Percentiles rank a stretch among this genome's conserved stretches.
These are phyloP conservation scores for Aquanectria penicillioides DNA, from an alignment of 2,329 filamentous ascomycete species.

Conservation along the genomic window DNA sequence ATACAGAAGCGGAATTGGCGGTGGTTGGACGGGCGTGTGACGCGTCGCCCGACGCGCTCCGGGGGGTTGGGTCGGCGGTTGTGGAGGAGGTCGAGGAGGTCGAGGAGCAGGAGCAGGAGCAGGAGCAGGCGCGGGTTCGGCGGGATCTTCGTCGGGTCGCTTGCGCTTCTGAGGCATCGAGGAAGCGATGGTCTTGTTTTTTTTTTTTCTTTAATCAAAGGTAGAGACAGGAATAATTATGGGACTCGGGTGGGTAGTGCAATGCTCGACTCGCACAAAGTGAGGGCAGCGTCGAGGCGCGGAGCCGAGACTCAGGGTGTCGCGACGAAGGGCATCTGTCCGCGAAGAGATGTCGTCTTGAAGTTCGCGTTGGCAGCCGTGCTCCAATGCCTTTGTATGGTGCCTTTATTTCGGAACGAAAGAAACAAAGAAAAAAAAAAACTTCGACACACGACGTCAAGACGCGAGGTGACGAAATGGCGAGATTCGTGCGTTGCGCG, in stretches of 20 bases:
- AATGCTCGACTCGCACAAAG: not conserved
- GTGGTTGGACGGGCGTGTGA: conserved; percentile 48
- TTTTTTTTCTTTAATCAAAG: too few relatives aligned
- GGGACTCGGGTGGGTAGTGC: too few relatives aligned
- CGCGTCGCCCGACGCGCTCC: conserved; percentile 52
- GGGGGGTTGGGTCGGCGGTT: conserved; percentile 26
- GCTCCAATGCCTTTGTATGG: too few relatives aligned
- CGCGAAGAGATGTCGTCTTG: not conserved
- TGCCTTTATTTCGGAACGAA: too few relatives aligned
- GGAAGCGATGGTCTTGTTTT: too few relatives aligned
- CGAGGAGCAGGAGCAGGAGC: conserved; percentile 13
- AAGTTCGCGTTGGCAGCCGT: too few relatives aligned
- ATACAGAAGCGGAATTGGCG: conserved; percentile 30
- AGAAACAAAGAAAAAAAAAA: too few relatives aligned
- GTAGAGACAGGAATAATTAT: too few relatives aligned
- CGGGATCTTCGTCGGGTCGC: conserved; percentile 43
- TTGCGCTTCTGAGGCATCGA: conserved; percentile 52
- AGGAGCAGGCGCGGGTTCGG: conserved; percentile 24
- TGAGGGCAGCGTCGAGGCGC: not conserved
- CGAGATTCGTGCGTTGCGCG: conserved; percentile 18
- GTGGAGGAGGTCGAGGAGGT: conserved; percentile 25
- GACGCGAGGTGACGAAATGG: not conserved
- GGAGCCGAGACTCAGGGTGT: not conserved
- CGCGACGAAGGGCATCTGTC: conserved; percentile 2
- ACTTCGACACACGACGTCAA: not conserved